Evolutionary conservation across 768 basidiomycete species (phyloP).

Genomic region (Tubosaeta sp.): DNA sequence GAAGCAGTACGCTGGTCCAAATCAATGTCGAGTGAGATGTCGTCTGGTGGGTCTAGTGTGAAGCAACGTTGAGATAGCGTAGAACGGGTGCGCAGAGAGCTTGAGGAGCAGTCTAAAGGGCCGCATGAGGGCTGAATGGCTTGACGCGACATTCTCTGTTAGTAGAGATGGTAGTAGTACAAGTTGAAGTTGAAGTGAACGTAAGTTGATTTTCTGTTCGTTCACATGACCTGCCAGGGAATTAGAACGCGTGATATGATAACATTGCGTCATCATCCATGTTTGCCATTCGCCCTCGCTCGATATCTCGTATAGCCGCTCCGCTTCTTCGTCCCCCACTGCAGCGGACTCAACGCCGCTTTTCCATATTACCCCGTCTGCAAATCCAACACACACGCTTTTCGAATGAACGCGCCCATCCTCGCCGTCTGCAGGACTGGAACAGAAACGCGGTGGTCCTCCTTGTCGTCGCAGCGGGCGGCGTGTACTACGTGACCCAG

Average conservation of each 20-base stretch:
- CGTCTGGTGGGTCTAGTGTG: conserved; percentile 5
- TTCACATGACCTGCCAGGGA: conserved; percentile 10
- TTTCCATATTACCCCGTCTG: conserved; percentile 18
- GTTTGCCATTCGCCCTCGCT: conserved; percentile 3
- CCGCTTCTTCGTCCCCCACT: background rate
- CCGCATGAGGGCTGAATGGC: background rate
- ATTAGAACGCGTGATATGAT: background rate
- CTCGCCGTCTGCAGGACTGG: conserved; percentile 4
- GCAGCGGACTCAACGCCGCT: conserved; percentile 7
- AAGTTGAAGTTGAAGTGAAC: conserved; percentile 21
- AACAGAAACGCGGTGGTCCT: conserved; percentile 10
- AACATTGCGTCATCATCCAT: background rate
- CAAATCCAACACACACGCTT: conserved; percentile 28
- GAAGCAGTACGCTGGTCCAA: conserved; percentile 18
- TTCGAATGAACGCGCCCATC: conserved; percentile 9
- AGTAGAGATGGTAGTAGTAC: conserved; percentile 19
- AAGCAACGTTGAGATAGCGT: background rate
- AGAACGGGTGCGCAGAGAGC: conserved; percentile 1
- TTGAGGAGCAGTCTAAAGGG: background rate
- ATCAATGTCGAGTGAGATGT: conserved; percentile 12
- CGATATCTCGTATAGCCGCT: background rate
- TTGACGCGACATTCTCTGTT: conserved; percentile 12
- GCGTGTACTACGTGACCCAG: conserved; percentile 29
- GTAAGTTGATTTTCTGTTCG: conserved; percentile 23
- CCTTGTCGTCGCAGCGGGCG: conserved; percentile 18